Evolutionary conservation across 805 yeast genomes (phyloP).

Genomic region (Nakazawaea ambrosiae): DNA sequence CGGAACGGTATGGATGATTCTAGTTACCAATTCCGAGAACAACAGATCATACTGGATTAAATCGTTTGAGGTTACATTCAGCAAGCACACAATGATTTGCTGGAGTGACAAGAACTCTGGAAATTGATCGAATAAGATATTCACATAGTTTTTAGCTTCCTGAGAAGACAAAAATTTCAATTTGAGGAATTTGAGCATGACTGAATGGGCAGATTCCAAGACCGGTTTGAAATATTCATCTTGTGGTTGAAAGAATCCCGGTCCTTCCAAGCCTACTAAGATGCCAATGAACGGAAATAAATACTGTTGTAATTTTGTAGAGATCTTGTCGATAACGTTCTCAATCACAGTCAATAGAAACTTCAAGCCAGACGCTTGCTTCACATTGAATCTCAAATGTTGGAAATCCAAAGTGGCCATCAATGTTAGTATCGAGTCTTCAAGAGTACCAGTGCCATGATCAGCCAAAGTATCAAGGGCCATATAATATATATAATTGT

Average conservation of each 20-base stretch:
- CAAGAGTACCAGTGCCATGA: constrained; percentile 20
- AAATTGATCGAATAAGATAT: constrained; percentile 2
- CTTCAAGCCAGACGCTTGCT: constrained; percentile 31
- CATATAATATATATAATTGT: constrained; percentile 50
- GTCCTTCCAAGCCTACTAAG: too few relatives aligned
- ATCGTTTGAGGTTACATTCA: too few relatives aligned
- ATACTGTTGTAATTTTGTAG: too few relatives aligned
- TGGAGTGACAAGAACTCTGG: constrained; percentile 1
- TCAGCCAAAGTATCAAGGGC: constrained; percentile 34
- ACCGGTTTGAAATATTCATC: constrained; percentile 21
- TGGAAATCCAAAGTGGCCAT: constrained; percentile 17
- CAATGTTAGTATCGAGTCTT: constrained; percentile 23
- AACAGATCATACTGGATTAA: too few relatives aligned
- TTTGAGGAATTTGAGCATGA: constrained; percentile 29
- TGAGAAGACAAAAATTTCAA: background rate
- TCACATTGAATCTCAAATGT: constrained; percentile 23
- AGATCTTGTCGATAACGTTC: constrained; percentile 27
- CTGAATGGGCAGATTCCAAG: constrained; percentile 62
- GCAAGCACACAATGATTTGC: constrained; percentile 2
- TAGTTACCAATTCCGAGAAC: too few relatives aligned
- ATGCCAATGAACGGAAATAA: constrained; percentile 20
- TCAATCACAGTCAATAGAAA: constrained; percentile 43
- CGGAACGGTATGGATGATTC: too few relatives aligned
- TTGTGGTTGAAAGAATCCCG: constrained; percentile 12
- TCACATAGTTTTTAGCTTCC: background rate